Conservation (phyloP, 108 stramenopile species). For the Chaetoceros tenuissimus region DNA sequence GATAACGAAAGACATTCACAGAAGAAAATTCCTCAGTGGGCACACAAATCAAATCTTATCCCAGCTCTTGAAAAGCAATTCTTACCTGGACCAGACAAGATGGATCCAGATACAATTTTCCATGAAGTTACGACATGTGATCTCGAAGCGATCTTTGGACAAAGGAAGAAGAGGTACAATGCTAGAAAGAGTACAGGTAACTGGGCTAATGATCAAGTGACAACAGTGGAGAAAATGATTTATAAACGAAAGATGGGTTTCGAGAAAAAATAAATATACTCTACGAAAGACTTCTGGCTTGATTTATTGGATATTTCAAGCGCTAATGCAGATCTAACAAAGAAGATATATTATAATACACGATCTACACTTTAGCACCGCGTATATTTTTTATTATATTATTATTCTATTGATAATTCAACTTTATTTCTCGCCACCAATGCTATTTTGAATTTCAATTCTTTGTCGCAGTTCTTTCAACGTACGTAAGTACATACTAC, state of each 20-base stretch:
- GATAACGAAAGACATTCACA: slow-evolving; percentile 46
- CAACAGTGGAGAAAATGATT: slow-evolving; percentile 64
- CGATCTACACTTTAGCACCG: too few species aligned
- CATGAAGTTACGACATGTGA: slow-evolving; percentile 81
- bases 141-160: slow-evolving; percentile 85
- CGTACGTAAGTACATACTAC: too few species aligned
- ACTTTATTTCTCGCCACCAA: too few species aligned
- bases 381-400: too few species aligned
- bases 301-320: too few species aligned
- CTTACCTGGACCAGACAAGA: slow-evolving; percentile 23
- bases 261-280: slow-evolving; percentile 1
- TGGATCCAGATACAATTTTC: slow-evolving; percentile 88
- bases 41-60: slow-evolving; percentile 46
- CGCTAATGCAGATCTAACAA: too few species aligned
- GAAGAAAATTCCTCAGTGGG: slow-evolving; percentile 75
- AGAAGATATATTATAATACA: too few species aligned
- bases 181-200: slow-evolving; percentile 75
- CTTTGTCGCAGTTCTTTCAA: too few species aligned
- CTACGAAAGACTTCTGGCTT: neutral
- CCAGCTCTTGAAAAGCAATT: slow-evolving; percentile 71
- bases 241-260: slow-evolving; percentile 86
- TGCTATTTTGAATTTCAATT: too few species aligned
- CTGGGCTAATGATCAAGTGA: slow-evolving; percentile 81
- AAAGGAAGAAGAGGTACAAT: slow-evolving; percentile 65
- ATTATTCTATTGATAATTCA: too few species aligned